Conservation (phyloP, 495 filamentous ascomycete genomes). For the Trypethelium eluteriae region DNA sequence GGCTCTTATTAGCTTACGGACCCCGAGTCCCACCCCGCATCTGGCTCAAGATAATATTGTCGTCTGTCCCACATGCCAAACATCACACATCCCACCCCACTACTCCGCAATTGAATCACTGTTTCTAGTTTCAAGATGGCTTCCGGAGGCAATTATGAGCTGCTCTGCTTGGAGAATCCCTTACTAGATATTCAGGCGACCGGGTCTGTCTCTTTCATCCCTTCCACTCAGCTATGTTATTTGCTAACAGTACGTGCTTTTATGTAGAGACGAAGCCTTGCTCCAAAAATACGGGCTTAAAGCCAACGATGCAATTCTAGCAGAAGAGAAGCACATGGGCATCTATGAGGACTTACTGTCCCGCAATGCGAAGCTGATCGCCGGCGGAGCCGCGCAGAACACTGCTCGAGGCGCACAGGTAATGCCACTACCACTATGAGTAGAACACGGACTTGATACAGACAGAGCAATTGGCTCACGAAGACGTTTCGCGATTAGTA, state of each 20-base stretch:
- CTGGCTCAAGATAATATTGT: too few species aligned
- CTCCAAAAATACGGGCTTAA: constrained; percentile 90
- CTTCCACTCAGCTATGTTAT: constrained; percentile 3
- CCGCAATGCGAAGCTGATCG: constrained; percentile 85
- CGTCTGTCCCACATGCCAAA: neutral
- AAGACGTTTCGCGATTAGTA: constrained; percentile 47
- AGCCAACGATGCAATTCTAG: constrained; percentile 93
- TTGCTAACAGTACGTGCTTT: constrained; percentile 12
- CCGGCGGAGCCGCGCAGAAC: constrained; percentile 96
- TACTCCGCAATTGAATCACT: neutral
- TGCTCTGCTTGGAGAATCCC: constrained; percentile 92
- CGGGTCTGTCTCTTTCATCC: constrained; percentile 42
- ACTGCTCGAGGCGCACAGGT: constrained; percentile 88
- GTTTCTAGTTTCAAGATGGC: neutral
- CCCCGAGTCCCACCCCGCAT: too few species aligned
- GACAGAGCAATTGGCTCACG: too few species aligned
- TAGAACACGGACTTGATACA: too few species aligned
- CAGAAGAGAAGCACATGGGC: constrained; percentile 77
- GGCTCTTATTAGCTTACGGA: too few species aligned
- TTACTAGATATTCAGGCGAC: constrained; percentile 92
- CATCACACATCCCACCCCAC: neutral
- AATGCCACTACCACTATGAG: constrained; percentile 15
- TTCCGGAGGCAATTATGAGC: constrained; percentile 46
- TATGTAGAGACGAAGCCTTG: constrained; percentile 58
- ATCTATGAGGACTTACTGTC: constrained; percentile 90